These are phyloP conservation scores for Rosa chinensis DNA, from an alignment of 306 rosid species.

Conservation along the genomic window DNA sequence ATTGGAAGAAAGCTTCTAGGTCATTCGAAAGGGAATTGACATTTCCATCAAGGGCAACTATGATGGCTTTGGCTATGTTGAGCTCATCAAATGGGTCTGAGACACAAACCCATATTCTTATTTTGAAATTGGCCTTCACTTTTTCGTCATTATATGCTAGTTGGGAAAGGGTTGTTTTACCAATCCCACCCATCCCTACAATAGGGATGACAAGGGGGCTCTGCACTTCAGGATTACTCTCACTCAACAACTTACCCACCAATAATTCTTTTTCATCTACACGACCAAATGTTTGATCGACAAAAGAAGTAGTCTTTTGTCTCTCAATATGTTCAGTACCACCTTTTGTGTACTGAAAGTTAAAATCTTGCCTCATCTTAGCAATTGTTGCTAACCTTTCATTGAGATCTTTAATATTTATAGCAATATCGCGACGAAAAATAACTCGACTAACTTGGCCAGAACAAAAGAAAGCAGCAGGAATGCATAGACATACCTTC, in stretches of 20 bases:
- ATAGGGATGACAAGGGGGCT: conserved; percentile 4
- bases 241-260: not conserved
- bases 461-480: not conserved
- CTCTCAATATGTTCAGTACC: too few species aligned
- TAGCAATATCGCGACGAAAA: not conserved
- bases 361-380: too few species aligned
- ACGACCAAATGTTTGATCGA: conserved; percentile 10
- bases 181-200: conserved; percentile 24
- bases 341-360: not conserved
- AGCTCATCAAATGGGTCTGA: conserved; percentile 18
- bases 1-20: too few species aligned
- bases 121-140: not conserved
- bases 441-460: not conserved
- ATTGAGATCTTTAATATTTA: not conserved
- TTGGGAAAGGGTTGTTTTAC: conserved; percentile 20
- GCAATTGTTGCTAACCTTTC: not conserved
- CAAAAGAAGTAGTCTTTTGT: not conserved
- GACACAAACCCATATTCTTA: conserved; percentile 21
- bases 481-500: not conserved
- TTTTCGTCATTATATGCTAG: conserved; percentile 5
- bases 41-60: not conserved
- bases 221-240: not conserved
- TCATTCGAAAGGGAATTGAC: too few species aligned
- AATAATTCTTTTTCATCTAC: not conserved
- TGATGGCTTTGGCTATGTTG: conserved; percentile 14